A percentile compares a stretch with the other conserved stretches of the same genome.
phyloP scores from a whole-genome alignment of 2,329 filamentous ascomycete genomes.

The Coniochaeta sp. region DNA sequence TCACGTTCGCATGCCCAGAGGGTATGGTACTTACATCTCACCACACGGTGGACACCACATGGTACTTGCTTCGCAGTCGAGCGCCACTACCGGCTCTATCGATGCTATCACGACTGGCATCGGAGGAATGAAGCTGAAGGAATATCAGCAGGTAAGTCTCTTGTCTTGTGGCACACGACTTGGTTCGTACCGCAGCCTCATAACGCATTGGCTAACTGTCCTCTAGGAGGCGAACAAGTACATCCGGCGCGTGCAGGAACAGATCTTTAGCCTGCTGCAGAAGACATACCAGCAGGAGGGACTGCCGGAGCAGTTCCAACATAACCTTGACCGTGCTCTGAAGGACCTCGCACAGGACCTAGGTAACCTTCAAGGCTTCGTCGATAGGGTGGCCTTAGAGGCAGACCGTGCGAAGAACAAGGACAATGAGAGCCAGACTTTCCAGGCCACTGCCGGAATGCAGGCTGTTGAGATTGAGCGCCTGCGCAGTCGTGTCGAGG shows the following conservation, averaged over 20 bases:
- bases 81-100: neutral
- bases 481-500: neutral
- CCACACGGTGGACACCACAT: neutral
- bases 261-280: neutral
- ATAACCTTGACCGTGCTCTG: neutral
- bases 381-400: neutral
- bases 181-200: neutral
- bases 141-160: neutral
- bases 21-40: neutral
- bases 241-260: neutral
- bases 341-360: neutral
- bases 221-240: neutral
- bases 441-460: neutral
- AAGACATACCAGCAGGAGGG: neutral
- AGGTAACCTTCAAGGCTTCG: neutral
- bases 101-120: neutral
- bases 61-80: neutral
- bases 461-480: conserved; percentile 1
- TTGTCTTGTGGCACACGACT: too few species aligned
- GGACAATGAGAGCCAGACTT: neutral
- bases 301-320: neutral
- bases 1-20: neutral
- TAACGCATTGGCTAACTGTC: neutral
- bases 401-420: neutral
- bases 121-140: neutral